Conservation (phyloP, 1,139 yeast genomes). For the Geotrichum armillariae region DNA sequence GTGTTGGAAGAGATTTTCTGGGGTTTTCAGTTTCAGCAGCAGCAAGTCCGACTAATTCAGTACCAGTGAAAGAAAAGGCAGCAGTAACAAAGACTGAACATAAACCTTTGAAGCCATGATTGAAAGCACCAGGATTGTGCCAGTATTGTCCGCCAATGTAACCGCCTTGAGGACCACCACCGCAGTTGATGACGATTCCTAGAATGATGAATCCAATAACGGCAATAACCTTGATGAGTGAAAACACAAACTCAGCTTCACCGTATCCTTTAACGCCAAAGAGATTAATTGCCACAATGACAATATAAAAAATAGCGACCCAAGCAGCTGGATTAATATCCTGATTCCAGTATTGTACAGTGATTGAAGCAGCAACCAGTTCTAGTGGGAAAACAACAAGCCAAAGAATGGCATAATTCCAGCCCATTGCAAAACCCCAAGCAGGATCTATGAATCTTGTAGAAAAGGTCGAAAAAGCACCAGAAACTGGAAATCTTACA, state of each 20-base stretch:
- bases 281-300: conserved; percentile 57
- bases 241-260: conserved; percentile 70
- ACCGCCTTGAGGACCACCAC: conserved; percentile 66
- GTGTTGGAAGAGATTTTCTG: conserved; percentile 67
- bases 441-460: conserved; percentile 67
- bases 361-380: conserved; percentile 74
- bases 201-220: conserved; percentile 65
- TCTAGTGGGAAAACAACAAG: conserved; percentile 75
- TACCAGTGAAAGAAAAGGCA: conserved; percentile 85
- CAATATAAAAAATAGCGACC: conserved; percentile 60
- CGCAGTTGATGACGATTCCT: conserved; percentile 60
- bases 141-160: conserved; percentile 65
- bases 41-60: conserved; percentile 81
- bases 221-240: conserved; percentile 61
- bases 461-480: conserved; percentile 69
- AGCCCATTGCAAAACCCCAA: conserved; percentile 79
- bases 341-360: conserved; percentile 59
- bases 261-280: conserved; percentile 79
- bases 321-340: conserved; percentile 55
- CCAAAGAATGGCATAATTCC: conserved; percentile 86
- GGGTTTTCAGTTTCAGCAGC: conserved; percentile 56
- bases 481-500: conserved; percentile 68
- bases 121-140: conserved; percentile 64
- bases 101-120: conserved; percentile 74
- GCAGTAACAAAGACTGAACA: conserved; percentile 80